Percentiles rank a stretch among this genome's conserved stretches.
Evolutionary conservation across 2,329 filamentous ascomycete species (phyloP).

Genomic region (Phialophora macrospora): DNA sequence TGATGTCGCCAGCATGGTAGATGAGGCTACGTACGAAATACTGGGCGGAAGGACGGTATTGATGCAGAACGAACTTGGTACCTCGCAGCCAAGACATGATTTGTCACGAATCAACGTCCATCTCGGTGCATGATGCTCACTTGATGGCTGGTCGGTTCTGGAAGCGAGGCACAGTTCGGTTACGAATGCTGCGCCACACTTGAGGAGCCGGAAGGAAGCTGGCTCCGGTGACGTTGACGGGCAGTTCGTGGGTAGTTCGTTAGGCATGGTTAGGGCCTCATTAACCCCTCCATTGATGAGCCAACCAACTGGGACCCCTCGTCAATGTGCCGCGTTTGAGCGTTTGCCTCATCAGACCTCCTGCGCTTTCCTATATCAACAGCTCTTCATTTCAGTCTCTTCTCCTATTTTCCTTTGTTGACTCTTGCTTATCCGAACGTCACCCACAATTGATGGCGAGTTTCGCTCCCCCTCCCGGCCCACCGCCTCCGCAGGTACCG

Average conservation of each 20-base stretch:
- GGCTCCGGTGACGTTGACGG: background rate
- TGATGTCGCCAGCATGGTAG: no score
- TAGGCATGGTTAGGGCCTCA: background rate
- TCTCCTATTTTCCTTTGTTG: background rate
- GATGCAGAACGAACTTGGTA: background rate
- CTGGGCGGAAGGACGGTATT: no score
- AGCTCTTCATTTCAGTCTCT: background rate
- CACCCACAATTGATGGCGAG: slow-evolving; percentile 31
- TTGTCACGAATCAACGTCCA: slow-evolving; percentile 4
- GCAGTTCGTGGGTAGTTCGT: background rate
- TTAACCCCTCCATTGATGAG: slow-evolving; percentile 1
- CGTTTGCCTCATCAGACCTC: background rate
- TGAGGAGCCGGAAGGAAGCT: background rate
- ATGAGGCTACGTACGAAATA: no score
- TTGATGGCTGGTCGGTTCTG: background rate
- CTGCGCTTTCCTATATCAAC: background rate
- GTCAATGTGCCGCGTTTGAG: background rate
- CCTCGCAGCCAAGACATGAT: background rate
- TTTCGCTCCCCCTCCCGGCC: slow-evolving; percentile 52
- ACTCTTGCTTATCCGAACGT: background rate
- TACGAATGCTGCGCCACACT: background rate
- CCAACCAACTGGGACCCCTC: slow-evolving; percentile 5
- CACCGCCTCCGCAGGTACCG: slow-evolving; percentile 66
- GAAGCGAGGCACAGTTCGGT: background rate
- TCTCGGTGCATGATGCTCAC: slow-evolving; percentile 22